A percentile compares a stretch with the other conserved stretches of the same genome.
Evolutionary conservation across 2,329 filamentous ascomycete species (phyloP).

Genomic region (Trichoderma pleuroti): DNA sequence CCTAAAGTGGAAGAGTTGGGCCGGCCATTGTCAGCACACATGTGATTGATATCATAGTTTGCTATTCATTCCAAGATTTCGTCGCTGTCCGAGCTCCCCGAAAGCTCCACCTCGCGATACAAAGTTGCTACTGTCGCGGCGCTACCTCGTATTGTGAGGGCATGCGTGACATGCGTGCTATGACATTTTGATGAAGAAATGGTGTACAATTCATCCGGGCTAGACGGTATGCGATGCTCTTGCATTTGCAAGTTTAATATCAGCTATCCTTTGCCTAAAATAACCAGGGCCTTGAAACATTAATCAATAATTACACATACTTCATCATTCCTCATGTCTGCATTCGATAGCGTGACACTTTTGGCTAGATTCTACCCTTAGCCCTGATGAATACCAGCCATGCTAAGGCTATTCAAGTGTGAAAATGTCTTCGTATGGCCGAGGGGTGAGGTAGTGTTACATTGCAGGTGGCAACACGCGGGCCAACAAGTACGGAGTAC

Average conservation of each 20-base stretch:
- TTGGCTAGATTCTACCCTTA: neutral
- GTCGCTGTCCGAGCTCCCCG: slow-evolving; percentile 11
- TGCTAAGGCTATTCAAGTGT: neutral
- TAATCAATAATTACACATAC: neutral
- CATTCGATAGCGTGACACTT: neutral
- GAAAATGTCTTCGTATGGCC: neutral
- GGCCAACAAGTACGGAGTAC: neutral
- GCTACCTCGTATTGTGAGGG: neutral
- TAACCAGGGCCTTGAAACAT: neutral
- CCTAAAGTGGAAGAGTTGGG: neutral
- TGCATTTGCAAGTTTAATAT: neutral
- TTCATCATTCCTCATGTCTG: neutral
- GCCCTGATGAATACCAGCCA: neutral
- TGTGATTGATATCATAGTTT: neutral
- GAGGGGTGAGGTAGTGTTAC: neutral
- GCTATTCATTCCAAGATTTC: neutral
- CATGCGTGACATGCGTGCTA: neutral
- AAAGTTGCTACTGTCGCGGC: neutral
- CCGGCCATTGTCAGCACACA: neutral
- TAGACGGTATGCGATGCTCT: neutral
- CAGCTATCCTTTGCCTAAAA: neutral
- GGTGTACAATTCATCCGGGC: neutral
- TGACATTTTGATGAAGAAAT: neutral
- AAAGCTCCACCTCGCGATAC: neutral
- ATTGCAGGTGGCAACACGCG: slow-evolving; percentile 10